Conservation (phyloP, 495 filamentous ascomycete genomes). For the Sordaria brevicollis region DNA sequence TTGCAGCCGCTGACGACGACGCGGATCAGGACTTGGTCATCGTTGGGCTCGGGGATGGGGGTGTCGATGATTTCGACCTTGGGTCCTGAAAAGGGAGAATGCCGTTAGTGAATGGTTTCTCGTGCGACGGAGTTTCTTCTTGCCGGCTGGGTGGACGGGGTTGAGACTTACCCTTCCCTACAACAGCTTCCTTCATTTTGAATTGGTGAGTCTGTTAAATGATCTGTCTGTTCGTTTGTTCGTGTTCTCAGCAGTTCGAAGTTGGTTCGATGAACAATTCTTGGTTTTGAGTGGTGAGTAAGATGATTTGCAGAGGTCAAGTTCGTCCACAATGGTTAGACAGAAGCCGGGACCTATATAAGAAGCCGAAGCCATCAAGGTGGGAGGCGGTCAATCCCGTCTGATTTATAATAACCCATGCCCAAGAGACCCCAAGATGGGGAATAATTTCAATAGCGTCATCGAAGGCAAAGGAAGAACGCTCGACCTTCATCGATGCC, state of each 20-base stretch:
- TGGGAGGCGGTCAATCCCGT: neutral
- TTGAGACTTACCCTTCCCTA: conserved; percentile 28
- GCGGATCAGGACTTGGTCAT: conserved; percentile 58
- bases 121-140: neutral
- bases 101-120: neutral
- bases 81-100: conserved; percentile 15
- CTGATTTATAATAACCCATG: neutral
- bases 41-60: conserved; percentile 49
- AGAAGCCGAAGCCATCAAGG: neutral
- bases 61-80: conserved; percentile 53
- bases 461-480: neutral
- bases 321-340: too few relatives aligned
- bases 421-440: neutral
- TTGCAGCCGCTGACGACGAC: conserved; percentile 61
- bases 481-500: neutral
- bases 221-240: neutral
- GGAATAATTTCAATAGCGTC: neutral
- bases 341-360: neutral
- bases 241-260: neutral
- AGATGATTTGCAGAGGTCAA: neutral
- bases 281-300: neutral
- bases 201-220: neutral
- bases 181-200: conserved; percentile 57
- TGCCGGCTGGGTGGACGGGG: neutral
- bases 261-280: neutral